Percentiles rank a stretch among this genome's conserved stretches.
Evolutionary conservation across 1,139 yeast species (phyloP).

Genomic region (Kluyveromyces sp.): DNA sequence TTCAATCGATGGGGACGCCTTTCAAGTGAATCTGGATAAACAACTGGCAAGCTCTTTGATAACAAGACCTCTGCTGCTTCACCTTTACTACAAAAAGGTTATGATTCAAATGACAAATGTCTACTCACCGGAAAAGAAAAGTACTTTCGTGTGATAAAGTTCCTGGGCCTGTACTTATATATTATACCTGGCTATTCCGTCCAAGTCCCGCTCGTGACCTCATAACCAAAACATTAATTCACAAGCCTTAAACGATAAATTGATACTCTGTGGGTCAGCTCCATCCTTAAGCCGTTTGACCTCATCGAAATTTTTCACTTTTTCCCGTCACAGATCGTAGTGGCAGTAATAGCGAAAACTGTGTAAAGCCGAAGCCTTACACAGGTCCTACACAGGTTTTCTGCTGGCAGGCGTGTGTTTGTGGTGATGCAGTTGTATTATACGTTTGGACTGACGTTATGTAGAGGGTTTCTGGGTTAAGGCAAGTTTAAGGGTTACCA

Average conservation of each 20-base stretch:
- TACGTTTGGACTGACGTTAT: no score
- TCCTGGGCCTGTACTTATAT: no score
- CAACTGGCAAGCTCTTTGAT: no score
- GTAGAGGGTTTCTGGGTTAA: no score
- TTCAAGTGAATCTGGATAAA: neutral
- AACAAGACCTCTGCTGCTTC: neutral
- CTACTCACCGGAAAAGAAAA: no score
- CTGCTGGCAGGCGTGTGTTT: neutral
- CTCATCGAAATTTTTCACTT: slow-evolving; percentile 6
- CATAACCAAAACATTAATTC: neutral
- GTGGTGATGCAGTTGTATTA: no score
- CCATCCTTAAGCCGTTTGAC: neutral
- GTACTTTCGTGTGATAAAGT: no score
- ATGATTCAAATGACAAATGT: neutral
- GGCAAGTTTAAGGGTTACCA: no score
- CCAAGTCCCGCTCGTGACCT: neutral
- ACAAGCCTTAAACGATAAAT: neutral
- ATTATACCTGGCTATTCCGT: neutral
- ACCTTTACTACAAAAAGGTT: neutral
- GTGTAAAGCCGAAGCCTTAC: neutral
- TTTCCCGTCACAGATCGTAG: neutral
- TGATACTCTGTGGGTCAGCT: neutral
- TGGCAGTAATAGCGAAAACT: neutral
- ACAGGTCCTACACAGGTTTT: neutral
- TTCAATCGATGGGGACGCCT: neutral